Conservation (phyloP, 768 basidiomycete species). For the Arthromyces matolae region DNA sequence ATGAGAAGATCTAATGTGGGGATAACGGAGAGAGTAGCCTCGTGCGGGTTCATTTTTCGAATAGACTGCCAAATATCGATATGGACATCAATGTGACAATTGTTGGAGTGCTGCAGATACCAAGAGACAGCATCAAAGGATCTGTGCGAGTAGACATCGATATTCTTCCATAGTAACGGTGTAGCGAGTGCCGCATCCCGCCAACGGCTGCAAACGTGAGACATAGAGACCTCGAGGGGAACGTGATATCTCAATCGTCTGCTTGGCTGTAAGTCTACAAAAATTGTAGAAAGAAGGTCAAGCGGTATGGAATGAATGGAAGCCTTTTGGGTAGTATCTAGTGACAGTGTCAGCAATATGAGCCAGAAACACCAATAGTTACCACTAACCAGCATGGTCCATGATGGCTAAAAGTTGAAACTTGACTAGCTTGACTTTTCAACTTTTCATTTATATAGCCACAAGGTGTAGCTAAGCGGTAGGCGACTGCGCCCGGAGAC, state of each 20-base stretch:
- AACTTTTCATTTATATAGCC: too few relatives aligned
- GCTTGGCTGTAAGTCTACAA: constrained; percentile 20
- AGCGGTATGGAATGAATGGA: constrained; percentile 25
- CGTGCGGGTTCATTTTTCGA: constrained; percentile 7
- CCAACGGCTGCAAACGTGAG: constrained; percentile 42
- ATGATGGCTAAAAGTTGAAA: too few relatives aligned
- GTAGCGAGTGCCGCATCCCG: constrained; percentile 32
- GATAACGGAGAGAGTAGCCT: constrained; percentile 6
- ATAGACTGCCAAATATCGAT: constrained; percentile 30
- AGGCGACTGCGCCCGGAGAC: too few relatives aligned
- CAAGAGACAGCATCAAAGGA: constrained; percentile 21
- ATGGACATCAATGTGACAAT: constrained; percentile 25
- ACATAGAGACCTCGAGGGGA: constrained; percentile 34
- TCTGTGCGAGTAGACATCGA: constrained; percentile 26
- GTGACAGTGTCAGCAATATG: neutral
- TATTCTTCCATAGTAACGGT: constrained; percentile 37
- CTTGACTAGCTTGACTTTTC: too few relatives aligned
- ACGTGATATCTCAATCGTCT: constrained; percentile 20
- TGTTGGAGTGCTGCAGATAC: constrained; percentile 30
- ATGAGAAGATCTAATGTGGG: constrained; percentile 19
- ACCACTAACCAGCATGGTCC: constrained; percentile 2
- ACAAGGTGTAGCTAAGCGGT: too few relatives aligned
- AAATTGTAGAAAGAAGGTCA: constrained; percentile 29
- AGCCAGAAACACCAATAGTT: too few relatives aligned
- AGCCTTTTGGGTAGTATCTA: too few relatives aligned